These are phyloP conservation scores for Meyerozyma guilliermondii DNA, from an alignment of 1,139 yeast species.

Conservation along the genomic window DNA sequence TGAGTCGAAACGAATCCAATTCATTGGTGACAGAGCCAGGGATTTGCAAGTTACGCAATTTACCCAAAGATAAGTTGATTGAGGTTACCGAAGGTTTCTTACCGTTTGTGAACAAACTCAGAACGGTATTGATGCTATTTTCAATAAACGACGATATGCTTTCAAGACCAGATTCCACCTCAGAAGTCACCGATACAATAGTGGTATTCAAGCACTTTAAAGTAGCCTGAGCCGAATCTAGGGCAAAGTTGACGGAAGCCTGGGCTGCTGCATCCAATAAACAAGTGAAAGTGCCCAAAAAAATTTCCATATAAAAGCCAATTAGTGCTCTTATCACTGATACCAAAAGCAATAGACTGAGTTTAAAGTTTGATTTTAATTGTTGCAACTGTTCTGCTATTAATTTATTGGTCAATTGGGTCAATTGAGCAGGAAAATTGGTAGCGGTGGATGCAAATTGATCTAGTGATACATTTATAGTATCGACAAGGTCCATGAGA, in stretches of 20 bases:
- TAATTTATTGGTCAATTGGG: not conserved
- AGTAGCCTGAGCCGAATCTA: not conserved
- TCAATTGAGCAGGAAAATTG: not conserved
- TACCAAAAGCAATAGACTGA: not conserved
- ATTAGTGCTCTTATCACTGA: slow-evolving; percentile 1
- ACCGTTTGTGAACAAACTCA: not conserved
- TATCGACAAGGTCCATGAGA: not conserved
- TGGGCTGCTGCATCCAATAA: not conserved
- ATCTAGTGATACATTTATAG: not conserved
- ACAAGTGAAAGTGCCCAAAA: slow-evolving; percentile 2
- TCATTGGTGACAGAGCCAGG: not conserved
- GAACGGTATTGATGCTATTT: not conserved
- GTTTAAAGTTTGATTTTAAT: not conserved
- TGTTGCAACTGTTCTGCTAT: not conserved
- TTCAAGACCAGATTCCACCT: not conserved
- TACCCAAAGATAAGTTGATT: slow-evolving; percentile 3
- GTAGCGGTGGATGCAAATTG: not conserved
- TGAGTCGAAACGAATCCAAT: not conserved
- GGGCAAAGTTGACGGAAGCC: not conserved
- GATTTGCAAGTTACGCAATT: not conserved
- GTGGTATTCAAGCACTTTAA: not conserved
- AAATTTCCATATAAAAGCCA: slow-evolving; percentile 1
- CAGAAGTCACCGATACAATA: not conserved
- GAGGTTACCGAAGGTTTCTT: not conserved
- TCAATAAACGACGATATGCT: not conserved